phyloP scores from a whole-genome alignment of 1,284 basidiomycete species.

The Garcileccinum viscosum region DNA sequence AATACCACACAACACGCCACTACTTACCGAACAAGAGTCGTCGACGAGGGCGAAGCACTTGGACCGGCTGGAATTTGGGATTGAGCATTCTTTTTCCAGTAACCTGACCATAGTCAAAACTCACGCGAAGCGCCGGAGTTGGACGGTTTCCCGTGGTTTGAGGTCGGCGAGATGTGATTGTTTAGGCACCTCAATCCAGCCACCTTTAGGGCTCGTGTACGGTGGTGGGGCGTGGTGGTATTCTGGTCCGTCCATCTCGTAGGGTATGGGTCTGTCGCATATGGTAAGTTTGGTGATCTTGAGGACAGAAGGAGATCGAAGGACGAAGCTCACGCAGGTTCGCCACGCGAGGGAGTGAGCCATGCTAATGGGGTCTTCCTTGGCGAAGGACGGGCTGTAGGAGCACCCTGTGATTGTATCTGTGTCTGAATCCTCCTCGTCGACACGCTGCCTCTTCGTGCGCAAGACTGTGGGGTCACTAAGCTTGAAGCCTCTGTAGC shows the following conservation, averaged over 20 bases:
- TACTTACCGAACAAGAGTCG: constrained; percentile 31
- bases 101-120: background rate
- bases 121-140: constrained; percentile 25
- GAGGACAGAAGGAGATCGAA: background rate
- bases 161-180: constrained; percentile 8
- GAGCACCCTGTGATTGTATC: background rate
- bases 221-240: constrained; percentile 21
- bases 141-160: constrained; percentile 21
- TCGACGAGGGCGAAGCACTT: constrained; percentile 34
- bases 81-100: constrained; percentile 13
- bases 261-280: constrained; percentile 9
- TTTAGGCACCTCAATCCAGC: constrained; percentile 27
- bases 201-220: constrained; percentile 16
- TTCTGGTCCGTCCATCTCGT: background rate
- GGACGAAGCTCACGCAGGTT: constrained; percentile 18
- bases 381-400: background rate
- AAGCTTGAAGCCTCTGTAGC: background rate
- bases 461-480: background rate
- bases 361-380: background rate
- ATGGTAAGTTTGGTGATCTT: background rate
- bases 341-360: background rate
- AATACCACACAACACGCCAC: background rate
- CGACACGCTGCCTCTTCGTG: background rate
- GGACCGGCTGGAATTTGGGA: constrained; percentile 18
- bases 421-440: background rate